phyloP scores from a whole-genome alignment of 805 yeast genomes.

The Teunomyces atbi region DNA sequence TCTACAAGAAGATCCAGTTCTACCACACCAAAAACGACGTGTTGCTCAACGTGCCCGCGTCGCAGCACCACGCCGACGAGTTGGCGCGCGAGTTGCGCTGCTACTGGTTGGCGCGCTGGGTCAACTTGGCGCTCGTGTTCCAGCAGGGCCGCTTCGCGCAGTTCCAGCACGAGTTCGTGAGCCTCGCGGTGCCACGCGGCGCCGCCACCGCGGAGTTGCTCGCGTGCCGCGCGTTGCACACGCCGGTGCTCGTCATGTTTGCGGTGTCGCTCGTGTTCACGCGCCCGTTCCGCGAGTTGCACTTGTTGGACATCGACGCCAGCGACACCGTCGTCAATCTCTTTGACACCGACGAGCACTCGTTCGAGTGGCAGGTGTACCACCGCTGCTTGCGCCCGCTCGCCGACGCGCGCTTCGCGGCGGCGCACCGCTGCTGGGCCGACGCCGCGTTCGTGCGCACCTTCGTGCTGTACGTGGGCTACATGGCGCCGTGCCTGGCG shows the following conservation, averaged over 20 bases:
- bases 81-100: constrained; percentile 18
- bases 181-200: neutral
- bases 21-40: constrained; percentile 22
- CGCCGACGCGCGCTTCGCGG: constrained; percentile 18
- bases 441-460: constrained; percentile 6
- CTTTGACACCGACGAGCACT: constrained; percentile 13
- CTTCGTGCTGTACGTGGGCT: constrained; percentile 15
- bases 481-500: neutral
- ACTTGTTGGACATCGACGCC: constrained; percentile 19
- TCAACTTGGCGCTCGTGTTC: constrained; percentile 22
- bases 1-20: constrained; percentile 21
- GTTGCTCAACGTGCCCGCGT: constrained; percentile 9
- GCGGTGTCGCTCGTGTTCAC: constrained; percentile 23
- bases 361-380: constrained; percentile 17
- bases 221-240: constrained; percentile 10
- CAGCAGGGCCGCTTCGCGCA: constrained; percentile 24
- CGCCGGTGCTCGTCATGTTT: constrained; percentile 23
- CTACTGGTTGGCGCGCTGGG: constrained; percentile 21
- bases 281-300: constrained; percentile 29
- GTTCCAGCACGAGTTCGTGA: constrained; percentile 22
- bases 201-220: neutral
- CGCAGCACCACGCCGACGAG: constrained; percentile 4
- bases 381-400: constrained; percentile 19
- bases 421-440: constrained; percentile 11
- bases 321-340: constrained; percentile 18